phyloP scores from a whole-genome alignment of 1,139 yeast species.

The Suhomyces choctaworum region DNA sequence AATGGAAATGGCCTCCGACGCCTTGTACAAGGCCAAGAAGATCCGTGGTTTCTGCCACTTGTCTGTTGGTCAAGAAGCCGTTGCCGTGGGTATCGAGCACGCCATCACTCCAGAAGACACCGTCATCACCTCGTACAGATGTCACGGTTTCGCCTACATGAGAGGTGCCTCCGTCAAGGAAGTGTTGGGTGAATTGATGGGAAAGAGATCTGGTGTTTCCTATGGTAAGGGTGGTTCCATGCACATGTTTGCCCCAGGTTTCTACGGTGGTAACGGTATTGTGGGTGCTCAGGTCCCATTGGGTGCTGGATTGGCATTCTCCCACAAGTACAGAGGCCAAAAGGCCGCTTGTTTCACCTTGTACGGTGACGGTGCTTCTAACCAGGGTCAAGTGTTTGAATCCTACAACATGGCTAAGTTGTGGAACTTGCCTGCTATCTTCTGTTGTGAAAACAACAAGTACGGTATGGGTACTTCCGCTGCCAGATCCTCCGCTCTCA shows the following conservation, averaged over 20 bases:
- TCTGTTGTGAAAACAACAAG: slow-evolving; percentile 97
- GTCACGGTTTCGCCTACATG: slow-evolving; percentile 97
- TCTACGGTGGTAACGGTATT: slow-evolving; percentile 99
- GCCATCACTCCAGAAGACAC: slow-evolving; percentile 85
- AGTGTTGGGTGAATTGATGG: slow-evolving; percentile 95
- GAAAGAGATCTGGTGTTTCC: slow-evolving; percentile 92
- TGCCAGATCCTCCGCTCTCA: slow-evolving; percentile 91
- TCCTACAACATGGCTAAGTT: slow-evolving; percentile 98
- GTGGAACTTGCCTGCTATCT: slow-evolving; percentile 93
- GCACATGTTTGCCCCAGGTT: slow-evolving; percentile 96
- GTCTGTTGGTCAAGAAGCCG: slow-evolving; percentile 98
- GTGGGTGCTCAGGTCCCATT: slow-evolving; percentile 99
- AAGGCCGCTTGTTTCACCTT: slow-evolving; percentile 80
- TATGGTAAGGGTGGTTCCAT: slow-evolving; percentile 99
- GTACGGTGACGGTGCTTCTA: slow-evolving; percentile 99
- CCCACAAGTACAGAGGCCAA: slow-evolving; percentile 90
- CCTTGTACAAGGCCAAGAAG: slow-evolving; percentile 96
- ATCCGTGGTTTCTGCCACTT: slow-evolving; percentile 98
- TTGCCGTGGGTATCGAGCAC: slow-evolving; percentile 96
- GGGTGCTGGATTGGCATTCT: slow-evolving; percentile 96
- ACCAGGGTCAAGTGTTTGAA: slow-evolving; percentile 99
- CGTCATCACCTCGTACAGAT: slow-evolving; percentile 94
- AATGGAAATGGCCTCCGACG: slow-evolving; percentile 99
- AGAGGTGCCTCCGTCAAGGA: slow-evolving; percentile 91
- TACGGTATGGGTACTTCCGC: slow-evolving; percentile 99